Base-by-base conservation (phyloP, 768 basidiomycete genomes). In the Mycena crocata region DNA sequence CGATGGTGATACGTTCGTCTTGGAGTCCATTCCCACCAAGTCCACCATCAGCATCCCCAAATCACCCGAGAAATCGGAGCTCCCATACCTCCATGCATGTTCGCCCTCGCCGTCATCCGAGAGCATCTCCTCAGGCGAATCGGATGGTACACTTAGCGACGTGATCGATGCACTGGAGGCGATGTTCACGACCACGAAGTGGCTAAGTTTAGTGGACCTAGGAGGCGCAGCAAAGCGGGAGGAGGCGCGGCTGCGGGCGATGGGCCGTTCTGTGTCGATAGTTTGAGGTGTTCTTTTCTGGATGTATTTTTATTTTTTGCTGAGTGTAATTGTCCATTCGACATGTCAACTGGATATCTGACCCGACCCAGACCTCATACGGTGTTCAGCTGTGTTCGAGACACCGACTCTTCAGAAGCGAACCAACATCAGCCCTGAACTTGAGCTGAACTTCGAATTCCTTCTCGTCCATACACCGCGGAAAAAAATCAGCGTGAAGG, bases 91-190 rank as follows among this genome's bases (percentile, higher is more conserved):
- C 19, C 15, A 15, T 19, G 15, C 57, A 5, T 8, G 5, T 26
- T 6, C 34, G 10, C 13, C 37, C 45, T 6, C 26, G 21, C 15
- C 26, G 13, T n/a, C n/a, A n/a, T 45, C 40, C 19, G n/a, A 17
- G 1, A 50, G 10, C 42, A 9, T 49, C 24, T 50, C 37, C 48
- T 35, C 58, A 21, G 49, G 4, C 8, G 48, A 34, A 14, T 50
- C 58, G 19, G 58, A 7, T 6, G 48, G 28, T 26, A 50, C 58
- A 12, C 58, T 60, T 28, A 50, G 26, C 24, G 48, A 60, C 1
- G 26, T 50, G 37, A 40, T 60, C 24, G 39, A 56, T 24, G 46
- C 58, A 8, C 23, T 60, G 21, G 58, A 60, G 58, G 58, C 46
- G 6, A 40, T 50, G 9, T 60, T 60, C 37, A 26, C 58, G 48